phyloP scores from a whole-genome alignment of 768 basidiomycete genomes.

The Lanmaoa pseudosensibilis region DNA sequence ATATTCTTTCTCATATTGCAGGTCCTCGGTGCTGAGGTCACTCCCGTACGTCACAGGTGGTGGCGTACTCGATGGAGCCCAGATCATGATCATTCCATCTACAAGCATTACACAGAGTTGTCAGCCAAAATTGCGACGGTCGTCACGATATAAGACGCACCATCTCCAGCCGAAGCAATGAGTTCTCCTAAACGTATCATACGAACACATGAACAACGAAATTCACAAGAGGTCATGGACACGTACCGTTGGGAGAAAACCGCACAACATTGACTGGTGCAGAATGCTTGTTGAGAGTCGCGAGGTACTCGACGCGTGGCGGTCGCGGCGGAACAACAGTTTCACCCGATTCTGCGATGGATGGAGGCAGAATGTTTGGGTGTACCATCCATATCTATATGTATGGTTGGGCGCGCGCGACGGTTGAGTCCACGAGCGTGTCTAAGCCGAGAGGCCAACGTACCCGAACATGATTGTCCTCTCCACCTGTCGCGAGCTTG shows the following conservation, averaged over 20 bases:
- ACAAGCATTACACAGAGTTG: background rate
- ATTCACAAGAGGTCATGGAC: background rate
- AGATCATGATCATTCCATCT: slow-evolving; percentile 98
- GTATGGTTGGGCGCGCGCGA: slow-evolving; percentile 7
- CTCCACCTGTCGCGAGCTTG: slow-evolving; percentile 90
- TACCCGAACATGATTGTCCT: slow-evolving; percentile 95
- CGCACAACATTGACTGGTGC: slow-evolving; percentile 95
- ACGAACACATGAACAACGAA: slow-evolving; percentile 2
- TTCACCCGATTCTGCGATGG: slow-evolving; percentile 43
- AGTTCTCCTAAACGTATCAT: slow-evolving; percentile 60
- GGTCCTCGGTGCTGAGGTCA: slow-evolving; percentile 73
- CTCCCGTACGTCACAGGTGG: slow-evolving; percentile 78
- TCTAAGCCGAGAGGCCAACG: slow-evolving; percentile 37
- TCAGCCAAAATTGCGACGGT: slow-evolving; percentile 1
- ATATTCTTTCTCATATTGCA: slow-evolving; percentile 89
- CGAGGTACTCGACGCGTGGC: slow-evolving; percentile 94
- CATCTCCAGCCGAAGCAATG: slow-evolving; percentile 97
- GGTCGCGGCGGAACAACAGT: slow-evolving; percentile 45
- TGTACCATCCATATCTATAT: slow-evolving; percentile 89
- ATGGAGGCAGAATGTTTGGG: slow-evolving; percentile 79
- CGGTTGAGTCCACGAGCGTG: slow-evolving; percentile 10
- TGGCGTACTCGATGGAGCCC: slow-evolving; percentile 80
- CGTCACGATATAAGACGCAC: slow-evolving; percentile 44
- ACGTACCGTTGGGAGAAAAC: slow-evolving; percentile 89
- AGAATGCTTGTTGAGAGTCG: slow-evolving; percentile 90